Base-by-base conservation (phyloP, 805 yeast species). In the Yarrowia hollandica region DNA sequence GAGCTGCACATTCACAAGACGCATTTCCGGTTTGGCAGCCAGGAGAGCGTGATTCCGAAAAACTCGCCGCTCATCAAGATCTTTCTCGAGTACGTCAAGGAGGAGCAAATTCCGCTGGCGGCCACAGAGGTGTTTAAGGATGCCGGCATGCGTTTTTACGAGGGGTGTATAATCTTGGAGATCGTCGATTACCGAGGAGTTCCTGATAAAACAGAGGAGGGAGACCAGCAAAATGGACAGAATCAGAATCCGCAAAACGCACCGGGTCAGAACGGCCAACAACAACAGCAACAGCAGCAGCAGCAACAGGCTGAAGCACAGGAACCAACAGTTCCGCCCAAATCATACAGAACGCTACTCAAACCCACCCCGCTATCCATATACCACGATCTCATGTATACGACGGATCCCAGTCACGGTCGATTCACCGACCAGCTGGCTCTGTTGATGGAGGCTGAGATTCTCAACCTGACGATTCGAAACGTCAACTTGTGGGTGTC, bases 1-100 rank as follows among this genome's bases (percentile, higher is more conserved):
- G 96, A 84, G 64, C 85, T 92, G 66, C 97, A 92, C 67, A 90
- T 92, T 21, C 91, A 88, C 72, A 94, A 90, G 66, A 90, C 89
- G 60, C 96, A 91, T 72, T 92, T 84, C 71, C 81, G 96, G 62
- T 91, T 92, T 74, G 95, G 96, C 63, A 88, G 88, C 64, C 92
- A 87, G 55, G 97, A 91, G 65, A 90, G 95, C 7, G 80, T 88
- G 50, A 86, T 94, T 37, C 90, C 96, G 6, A 86, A 86, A 67
- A 80, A 80, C 66, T 87, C 88, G 62, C 86, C 89, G 14, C 80
- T 88, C 68, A 81, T 89, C 52, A 86, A 85, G 60, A 63, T 85
- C 63, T 94, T 94, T 66, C 74, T 92, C 62, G 83, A 85, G 63
- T 87, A 84, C 67, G 86, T 92, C 10, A 85, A 90, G 14, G 76